A percentile compares a stretch with the other conserved stretches of the same genome.
Conservation (phyloP, 1,284 basidiomycete genomes). For the Trichosporon sp. region DNA sequence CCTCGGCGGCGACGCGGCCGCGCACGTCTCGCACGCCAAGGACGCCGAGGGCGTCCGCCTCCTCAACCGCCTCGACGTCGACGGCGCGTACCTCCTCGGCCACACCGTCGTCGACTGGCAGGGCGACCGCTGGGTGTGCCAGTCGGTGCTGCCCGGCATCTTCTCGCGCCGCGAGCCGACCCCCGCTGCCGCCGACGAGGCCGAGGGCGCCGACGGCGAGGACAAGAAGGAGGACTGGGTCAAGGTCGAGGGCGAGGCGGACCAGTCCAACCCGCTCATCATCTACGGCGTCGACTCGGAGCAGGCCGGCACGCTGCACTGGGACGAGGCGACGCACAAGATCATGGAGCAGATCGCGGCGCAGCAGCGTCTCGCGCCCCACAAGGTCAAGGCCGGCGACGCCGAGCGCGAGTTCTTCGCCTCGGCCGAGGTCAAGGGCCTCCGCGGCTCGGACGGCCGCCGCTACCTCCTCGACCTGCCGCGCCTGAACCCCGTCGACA, state of each 20-base stretch:
- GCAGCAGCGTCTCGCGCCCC: constrained; percentile 53
- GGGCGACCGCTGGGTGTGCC: constrained; percentile 59
- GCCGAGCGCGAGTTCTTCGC: constrained; percentile 53
- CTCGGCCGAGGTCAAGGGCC: constrained; percentile 57
- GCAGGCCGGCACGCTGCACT: constrained; percentile 50
- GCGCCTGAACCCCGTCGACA: constrained; percentile 55
- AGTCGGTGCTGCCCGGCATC: constrained; percentile 57
- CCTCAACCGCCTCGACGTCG: constrained; percentile 59
- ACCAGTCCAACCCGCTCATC: constrained; percentile 57
- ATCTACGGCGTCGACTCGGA: constrained; percentile 58
- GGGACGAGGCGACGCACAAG: constrained; percentile 53
- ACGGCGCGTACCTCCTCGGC: constrained; percentile 75
- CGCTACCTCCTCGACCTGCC: constrained; percentile 57
- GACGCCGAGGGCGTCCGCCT: constrained; percentile 56
- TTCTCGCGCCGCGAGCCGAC: constrained; percentile 50
- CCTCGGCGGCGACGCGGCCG: constrained; percentile 57
- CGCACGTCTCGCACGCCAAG: constrained; percentile 56
- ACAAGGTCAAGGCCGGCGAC: constrained; percentile 52
- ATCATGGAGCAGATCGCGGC: constrained; percentile 54
- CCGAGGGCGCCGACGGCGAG: constrained; percentile 30
- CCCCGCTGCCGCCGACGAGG: constrained; percentile 21
- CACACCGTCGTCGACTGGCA: constrained; percentile 58
- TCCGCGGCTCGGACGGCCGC: constrained; percentile 56
- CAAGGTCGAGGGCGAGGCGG: constrained; percentile 56
- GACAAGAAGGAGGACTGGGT: constrained; percentile 47